These are phyloP conservation scores for Tillandsia leiboldiana DNA, from an alignment of 176 grass and related monocot species.

Conservation along the genomic window DNA sequence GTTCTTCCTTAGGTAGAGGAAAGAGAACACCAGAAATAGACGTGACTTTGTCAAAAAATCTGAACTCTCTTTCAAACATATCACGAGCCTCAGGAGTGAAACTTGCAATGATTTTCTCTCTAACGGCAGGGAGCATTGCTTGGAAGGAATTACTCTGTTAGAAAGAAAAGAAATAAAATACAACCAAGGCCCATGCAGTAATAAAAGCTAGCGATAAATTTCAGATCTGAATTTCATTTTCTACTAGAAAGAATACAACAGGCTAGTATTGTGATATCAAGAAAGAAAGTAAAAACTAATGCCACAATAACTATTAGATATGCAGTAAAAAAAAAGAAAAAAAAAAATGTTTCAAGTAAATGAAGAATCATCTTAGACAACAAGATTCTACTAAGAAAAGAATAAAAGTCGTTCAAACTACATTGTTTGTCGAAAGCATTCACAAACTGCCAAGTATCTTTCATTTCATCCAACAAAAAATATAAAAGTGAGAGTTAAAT, in stretches of 20 bases:
- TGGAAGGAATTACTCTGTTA: slow-evolving; percentile 69
- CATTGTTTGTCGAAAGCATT: neutral
- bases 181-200: neutral
- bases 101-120: slow-evolving; percentile 79
- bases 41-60: slow-evolving; percentile 91
- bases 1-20: slow-evolving; percentile 87
- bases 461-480: too few species aligned
- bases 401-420: neutral
- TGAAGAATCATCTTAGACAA: too few species aligned
- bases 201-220: neutral
- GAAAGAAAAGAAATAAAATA: slow-evolving; percentile 8
- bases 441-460: neutral
- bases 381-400: neutral
- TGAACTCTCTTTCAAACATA: slow-evolving; percentile 77
- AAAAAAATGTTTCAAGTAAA: too few species aligned
- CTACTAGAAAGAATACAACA: neutral
- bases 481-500: too few species aligned
- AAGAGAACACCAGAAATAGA: slow-evolving; percentile 98
- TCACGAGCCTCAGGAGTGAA: slow-evolving; percentile 74
- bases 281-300: too few species aligned
- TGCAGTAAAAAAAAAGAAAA: neutral
- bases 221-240: neutral
- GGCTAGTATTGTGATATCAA: too few species aligned
- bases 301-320: too few species aligned
- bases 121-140: slow-evolving; percentile 63